Evolutionary conservation across 352 stramenopile genomes (phyloP).

Genomic region (Saprolegnia parasitica): DNA sequence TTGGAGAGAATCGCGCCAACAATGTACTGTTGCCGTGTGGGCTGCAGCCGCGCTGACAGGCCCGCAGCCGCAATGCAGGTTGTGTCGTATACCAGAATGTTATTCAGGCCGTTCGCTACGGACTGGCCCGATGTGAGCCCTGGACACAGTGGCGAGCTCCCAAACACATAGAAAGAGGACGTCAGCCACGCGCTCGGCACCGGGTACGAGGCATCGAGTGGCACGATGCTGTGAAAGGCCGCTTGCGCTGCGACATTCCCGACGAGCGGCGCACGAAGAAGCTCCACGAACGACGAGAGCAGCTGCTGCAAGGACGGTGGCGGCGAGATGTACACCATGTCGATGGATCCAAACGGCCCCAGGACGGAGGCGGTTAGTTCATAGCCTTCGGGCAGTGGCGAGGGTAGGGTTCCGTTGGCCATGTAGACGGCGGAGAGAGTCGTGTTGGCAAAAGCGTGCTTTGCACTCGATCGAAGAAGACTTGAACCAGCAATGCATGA

Average conservation of each 20-base stretch:
- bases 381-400: not conserved
- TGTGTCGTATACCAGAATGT: not conserved
- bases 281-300: not conserved
- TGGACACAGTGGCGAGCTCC: not conserved
- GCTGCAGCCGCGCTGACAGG: not conserved
- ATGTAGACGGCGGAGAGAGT: not conserved
- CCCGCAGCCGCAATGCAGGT: not conserved
- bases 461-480: not conserved
- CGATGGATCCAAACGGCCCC: conserved; percentile 22
- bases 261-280: not conserved
- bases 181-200: not conserved
- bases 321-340: not conserved
- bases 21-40: not conserved
- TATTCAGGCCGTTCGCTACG: not conserved
- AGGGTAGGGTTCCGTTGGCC: not conserved
- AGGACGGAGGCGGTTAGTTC: not conserved
- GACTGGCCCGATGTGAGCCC: not conserved
- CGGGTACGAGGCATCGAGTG: not conserved
- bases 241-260: not conserved
- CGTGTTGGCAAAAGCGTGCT: not conserved
- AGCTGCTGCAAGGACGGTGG: not conserved
- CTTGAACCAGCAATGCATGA: not conserved
- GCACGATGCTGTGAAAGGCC: not conserved
- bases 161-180: not conserved
- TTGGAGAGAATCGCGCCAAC: not conserved